Conservation (phyloP, 2,329 filamentous ascomycete species). For the Diaporthe citrichinensis region DNA sequence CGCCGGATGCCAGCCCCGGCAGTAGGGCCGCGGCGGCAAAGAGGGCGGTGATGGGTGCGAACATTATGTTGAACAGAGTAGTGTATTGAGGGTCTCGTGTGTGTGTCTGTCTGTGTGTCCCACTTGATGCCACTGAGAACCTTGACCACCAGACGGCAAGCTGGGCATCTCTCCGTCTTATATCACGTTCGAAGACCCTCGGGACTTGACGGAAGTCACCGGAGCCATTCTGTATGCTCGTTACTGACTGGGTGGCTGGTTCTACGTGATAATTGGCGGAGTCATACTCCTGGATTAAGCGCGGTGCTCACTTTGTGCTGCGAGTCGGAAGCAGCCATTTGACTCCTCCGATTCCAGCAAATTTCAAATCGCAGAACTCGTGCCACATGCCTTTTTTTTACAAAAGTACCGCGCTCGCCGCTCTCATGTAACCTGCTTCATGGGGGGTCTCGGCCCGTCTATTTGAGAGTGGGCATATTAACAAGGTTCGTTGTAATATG, state of each 20-base stretch:
- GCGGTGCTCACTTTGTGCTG: background rate
- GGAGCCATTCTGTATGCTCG: background rate
- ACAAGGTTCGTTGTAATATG: conserved; percentile 19
- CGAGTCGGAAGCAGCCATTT: conserved; percentile 4
- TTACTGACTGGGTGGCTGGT: background rate
- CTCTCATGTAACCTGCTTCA: conserved; percentile 24
- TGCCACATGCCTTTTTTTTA: background rate
- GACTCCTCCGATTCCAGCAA: conserved; percentile 21
- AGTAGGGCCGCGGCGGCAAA: conserved; percentile 1
- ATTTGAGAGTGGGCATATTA: conserved; percentile 19
- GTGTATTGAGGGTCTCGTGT: background rate
- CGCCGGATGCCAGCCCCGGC: background rate
- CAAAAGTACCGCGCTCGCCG: conserved; percentile 23
- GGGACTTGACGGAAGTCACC: conserved; percentile 19
- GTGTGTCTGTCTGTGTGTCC: background rate
- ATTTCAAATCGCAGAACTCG: background rate
- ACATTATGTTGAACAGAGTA: conserved; percentile 8
- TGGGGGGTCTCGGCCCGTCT: conserved; percentile 17
- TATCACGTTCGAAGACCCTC: background rate
- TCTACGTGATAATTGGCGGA: conserved; percentile 11
- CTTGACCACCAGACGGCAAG: background rate
- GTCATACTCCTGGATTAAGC: conserved; percentile 1
- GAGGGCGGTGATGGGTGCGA: conserved; percentile 11
- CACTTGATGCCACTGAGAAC: background rate
- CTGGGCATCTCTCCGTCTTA: conserved; percentile 1